Evolutionary conservation across 768 basidiomycete species (phyloP).

Genomic region (Dictyophora rubrovolvata): DNA sequence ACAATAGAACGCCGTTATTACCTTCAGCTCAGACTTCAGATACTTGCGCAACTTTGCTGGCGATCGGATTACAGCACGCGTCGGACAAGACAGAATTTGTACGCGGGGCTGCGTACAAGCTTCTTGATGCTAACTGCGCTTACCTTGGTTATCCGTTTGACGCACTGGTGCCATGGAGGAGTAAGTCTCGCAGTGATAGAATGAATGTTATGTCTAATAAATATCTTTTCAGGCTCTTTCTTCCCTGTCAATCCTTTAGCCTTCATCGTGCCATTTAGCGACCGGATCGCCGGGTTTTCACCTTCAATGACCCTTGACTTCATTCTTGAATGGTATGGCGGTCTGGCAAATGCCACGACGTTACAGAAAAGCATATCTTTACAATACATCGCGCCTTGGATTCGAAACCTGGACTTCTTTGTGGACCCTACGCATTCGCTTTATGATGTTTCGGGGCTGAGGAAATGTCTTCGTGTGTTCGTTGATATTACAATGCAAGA

Average conservation of each 20-base stretch:
- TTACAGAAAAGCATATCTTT: conserved; percentile 60
- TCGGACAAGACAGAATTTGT: conserved; percentile 65
- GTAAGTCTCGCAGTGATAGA: conserved; percentile 26
- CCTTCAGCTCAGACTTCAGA: conserved; percentile 37
- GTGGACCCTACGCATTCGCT: conserved; percentile 57
- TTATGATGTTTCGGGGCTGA: conserved; percentile 61
- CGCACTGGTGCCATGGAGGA: conserved; percentile 59
- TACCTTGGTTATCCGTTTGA: conserved; percentile 68
- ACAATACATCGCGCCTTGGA: conserved; percentile 82
- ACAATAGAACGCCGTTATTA: neutral
- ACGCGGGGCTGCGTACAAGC: conserved; percentile 67
- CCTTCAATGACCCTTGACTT: conserved; percentile 84
- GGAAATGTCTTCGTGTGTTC: conserved; percentile 73
- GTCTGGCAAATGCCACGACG: conserved; percentile 27
- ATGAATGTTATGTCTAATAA: neutral
- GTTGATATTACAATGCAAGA: conserved; percentile 67
- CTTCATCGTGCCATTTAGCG: conserved; percentile 59
- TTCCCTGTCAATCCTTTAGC: conserved; percentile 55
- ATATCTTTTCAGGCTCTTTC: conserved; percentile 42
- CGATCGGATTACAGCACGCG: conserved; percentile 74
- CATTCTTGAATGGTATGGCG: conserved; percentile 67
- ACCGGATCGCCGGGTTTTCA: conserved; percentile 58
- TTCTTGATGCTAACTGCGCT: conserved; percentile 65
- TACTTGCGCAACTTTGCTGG: conserved; percentile 74
- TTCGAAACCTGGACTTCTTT: conserved; percentile 66